Percentiles rank a stretch among this genome's conserved stretches.
These are phyloP conservation scores for Didymella glomerata DNA, from an alignment of 2,329 filamentous ascomycete genomes.

Conservation along the genomic window DNA sequence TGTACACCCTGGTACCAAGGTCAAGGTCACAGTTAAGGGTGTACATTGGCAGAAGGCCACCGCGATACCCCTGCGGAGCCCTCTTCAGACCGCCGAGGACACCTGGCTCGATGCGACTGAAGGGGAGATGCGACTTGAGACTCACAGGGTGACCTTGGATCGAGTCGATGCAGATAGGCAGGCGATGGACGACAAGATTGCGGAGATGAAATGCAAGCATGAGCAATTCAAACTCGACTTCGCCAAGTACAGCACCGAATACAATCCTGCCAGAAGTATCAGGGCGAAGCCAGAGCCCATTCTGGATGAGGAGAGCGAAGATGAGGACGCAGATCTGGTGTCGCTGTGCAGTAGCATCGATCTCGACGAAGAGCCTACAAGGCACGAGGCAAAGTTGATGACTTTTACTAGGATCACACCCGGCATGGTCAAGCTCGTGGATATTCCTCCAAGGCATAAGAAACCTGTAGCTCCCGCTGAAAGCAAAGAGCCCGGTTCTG, in stretches of 20 bases:
- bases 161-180: constrained; percentile 20
- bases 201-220: constrained; percentile 23
- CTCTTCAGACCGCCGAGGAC: constrained; percentile 35
- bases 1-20: constrained; percentile 13
- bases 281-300: neutral
- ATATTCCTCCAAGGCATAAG: constrained; percentile 29
- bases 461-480: neutral
- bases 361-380: constrained; percentile 31
- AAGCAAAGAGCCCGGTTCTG: neutral
- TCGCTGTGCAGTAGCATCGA: constrained; percentile 31
- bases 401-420: constrained; percentile 24
- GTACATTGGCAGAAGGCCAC: constrained; percentile 6
- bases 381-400: constrained; percentile 25
- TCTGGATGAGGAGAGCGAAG: neutral
- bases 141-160: neutral
- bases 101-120: constrained; percentile 34
- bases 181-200: constrained; percentile 21
- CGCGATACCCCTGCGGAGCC: constrained; percentile 22
- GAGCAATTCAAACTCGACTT: constrained; percentile 20
- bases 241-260: neutral
- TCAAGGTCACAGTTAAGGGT: constrained; percentile 3
- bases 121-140: constrained; percentile 17
- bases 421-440: constrained; percentile 33
- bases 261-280: neutral
- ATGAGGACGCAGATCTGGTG: constrained; percentile 23